Percentiles rank a stretch among this genome's conserved stretches.
Conservation (phyloP, 495 filamentous ascomycete species). For the Penicillium lividum region DNA sequence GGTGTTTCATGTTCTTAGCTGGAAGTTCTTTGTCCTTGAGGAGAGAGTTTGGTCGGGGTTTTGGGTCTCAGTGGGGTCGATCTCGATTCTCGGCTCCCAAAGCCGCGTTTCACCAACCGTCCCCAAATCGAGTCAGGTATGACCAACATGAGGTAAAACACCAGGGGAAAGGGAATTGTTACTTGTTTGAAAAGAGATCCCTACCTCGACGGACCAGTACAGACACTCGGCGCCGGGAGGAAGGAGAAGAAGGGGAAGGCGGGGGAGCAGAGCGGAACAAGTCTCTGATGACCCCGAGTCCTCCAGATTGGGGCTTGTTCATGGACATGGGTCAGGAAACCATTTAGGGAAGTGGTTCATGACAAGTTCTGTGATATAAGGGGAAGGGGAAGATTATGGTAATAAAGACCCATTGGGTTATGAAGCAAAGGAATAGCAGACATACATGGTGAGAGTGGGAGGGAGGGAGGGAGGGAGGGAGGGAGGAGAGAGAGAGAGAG, state of each 20-base stretch:
- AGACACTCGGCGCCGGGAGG: slow-evolving; percentile 36
- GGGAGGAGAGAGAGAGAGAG: slow-evolving; percentile 3
- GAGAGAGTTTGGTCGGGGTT: slow-evolving; percentile 9
- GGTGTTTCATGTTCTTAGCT: slow-evolving; percentile 4
- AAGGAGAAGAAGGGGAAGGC: slow-evolving; percentile 31
- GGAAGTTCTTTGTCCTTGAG: not conserved
- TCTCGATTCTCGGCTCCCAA: slow-evolving; percentile 17
- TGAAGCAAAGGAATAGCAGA: slow-evolving; percentile 24
- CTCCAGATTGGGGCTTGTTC: slow-evolving; percentile 40
- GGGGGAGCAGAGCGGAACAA: slow-evolving; percentile 39
- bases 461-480: not conserved
- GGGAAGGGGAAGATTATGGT: slow-evolving; percentile 10
- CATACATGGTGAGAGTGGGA: slow-evolving; percentile 30
- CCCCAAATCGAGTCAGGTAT: not conserved
- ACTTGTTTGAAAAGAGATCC: slow-evolving; percentile 43
- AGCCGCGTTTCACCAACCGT: not conserved
- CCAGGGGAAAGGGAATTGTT: slow-evolving; percentile 19
- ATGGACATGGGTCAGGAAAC: slow-evolving; percentile 43
- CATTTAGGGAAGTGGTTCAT: slow-evolving; percentile 30
- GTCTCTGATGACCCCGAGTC: slow-evolving; percentile 38
- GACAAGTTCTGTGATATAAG: slow-evolving; percentile 14
- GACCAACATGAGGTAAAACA: not conserved
- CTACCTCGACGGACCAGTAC: slow-evolving; percentile 44
- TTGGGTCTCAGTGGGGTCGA: slow-evolving; percentile 18
- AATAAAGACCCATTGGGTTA: slow-evolving; percentile 26